These are phyloP conservation scores for Coemansia sp. DNA, from an alignment of 192 early-diverging fungal genomes.

Conservation along the genomic window DNA sequence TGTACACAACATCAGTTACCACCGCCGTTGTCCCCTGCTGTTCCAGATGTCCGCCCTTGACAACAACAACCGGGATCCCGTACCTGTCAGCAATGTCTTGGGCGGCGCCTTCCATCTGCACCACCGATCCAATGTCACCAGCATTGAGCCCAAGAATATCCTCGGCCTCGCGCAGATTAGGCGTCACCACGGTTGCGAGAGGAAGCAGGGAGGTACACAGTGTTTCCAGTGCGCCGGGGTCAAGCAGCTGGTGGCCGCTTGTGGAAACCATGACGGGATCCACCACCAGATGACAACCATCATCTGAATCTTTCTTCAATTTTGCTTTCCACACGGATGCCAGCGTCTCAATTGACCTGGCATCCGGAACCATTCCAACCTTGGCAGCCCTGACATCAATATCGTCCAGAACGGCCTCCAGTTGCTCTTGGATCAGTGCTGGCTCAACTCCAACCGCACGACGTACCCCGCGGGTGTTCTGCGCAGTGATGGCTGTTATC, in stretches of 20 bases:
- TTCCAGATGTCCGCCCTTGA: constrained; percentile 86
- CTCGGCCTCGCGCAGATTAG: constrained; percentile 84
- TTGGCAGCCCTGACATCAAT: constrained; percentile 78
- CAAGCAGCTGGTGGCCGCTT: constrained; percentile 64
- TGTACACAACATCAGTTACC: constrained; percentile 68
- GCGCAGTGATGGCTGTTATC: constrained; percentile 79
- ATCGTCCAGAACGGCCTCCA: constrained; percentile 70
- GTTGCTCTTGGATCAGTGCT: constrained; percentile 67
- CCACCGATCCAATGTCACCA: constrained; percentile 54
- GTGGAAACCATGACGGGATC: constrained; percentile 91
- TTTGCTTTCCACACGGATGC: constrained; percentile 48
- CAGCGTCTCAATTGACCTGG: constrained; percentile 65
- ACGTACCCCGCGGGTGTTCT: constrained; percentile 83
- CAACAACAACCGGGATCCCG: constrained; percentile 61
- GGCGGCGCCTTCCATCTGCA: constrained; percentile 66
- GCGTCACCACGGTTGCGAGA: constrained; percentile 71
- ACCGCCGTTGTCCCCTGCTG: constrained; percentile 1
- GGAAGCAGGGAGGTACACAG: constrained; percentile 65
- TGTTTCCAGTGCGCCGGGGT: constrained; percentile 59
- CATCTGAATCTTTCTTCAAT: not conserved
- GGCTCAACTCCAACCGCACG: constrained; percentile 62
- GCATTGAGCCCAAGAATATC: constrained; percentile 51
- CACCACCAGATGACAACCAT: constrained; percentile 58
- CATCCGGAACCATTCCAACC: constrained; percentile 75
- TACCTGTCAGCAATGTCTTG: constrained; percentile 50